phyloP scores from a whole-genome alignment of 768 basidiomycete species.

The Coprinopsis sp. region DNA sequence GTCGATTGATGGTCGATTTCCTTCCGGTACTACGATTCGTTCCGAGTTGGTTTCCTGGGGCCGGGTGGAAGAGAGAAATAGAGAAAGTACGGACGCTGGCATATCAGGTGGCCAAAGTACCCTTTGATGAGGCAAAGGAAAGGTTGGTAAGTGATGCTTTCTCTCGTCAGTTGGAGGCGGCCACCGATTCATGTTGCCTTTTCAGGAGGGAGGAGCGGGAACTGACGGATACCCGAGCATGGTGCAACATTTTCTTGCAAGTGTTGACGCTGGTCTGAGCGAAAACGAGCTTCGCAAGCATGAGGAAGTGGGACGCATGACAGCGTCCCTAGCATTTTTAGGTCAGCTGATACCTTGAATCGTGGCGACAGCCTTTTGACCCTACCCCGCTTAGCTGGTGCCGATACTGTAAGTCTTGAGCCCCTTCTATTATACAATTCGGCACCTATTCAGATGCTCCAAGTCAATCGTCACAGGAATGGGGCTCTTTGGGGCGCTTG shows the following conservation, averaged over 20 bases:
- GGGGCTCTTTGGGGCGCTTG: background rate
- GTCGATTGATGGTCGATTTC: background rate
- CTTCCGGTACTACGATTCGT: background rate
- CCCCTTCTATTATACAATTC: too few relatives aligned
- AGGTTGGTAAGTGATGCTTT: background rate
- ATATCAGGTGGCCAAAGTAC: background rate
- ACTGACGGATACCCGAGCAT: too few relatives aligned
- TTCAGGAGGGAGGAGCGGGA: too few relatives aligned
- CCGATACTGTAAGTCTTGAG: constrained; percentile 2
- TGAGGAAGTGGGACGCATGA: background rate
- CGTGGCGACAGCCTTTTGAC: background rate
- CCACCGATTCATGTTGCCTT: too few relatives aligned
- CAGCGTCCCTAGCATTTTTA: background rate
- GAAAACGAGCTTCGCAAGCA: background rate
- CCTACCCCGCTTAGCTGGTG: constrained; percentile 1
- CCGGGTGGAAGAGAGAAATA: background rate
- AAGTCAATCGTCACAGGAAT: background rate
- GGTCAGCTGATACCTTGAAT: too few relatives aligned
- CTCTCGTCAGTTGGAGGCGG: too few relatives aligned
- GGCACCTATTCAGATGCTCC: background rate
- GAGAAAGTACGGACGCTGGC: background rate
- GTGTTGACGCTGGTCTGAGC: too few relatives aligned
- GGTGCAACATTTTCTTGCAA: too few relatives aligned
- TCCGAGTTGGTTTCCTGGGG: background rate
- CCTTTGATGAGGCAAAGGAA: background rate